Conservation (phyloP, 169 alveolate species). For the Babesia bigemina region DNA sequence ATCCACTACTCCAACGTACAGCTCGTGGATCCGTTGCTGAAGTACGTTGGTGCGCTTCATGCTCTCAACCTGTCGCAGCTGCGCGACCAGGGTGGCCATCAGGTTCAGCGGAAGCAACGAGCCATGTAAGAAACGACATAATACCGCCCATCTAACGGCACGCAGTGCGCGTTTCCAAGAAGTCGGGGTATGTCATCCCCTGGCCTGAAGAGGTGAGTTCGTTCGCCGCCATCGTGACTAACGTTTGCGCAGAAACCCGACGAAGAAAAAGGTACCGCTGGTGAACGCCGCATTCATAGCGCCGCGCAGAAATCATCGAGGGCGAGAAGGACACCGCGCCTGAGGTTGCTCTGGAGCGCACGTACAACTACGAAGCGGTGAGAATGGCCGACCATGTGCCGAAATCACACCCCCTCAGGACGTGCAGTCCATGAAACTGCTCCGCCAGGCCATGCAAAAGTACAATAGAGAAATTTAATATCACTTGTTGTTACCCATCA, state of each 20-base stretch:
- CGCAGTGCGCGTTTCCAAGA: conserved; percentile 83
- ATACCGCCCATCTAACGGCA: conserved; percentile 6
- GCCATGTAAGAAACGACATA: conserved; percentile 54
- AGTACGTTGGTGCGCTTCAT: conserved; percentile 26
- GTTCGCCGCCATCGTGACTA: background rate
- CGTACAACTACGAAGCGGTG: conserved; percentile 80
- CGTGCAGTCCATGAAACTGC: conserved; percentile 70
- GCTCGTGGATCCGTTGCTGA: conserved; percentile 82
- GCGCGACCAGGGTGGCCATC: conserved; percentile 74
- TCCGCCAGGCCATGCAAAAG: conserved; percentile 76
- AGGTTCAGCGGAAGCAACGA: conserved; percentile 67
- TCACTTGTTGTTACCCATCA: conserved; percentile 59
- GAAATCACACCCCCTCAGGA: conserved; percentile 36
- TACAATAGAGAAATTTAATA: conserved; percentile 71
- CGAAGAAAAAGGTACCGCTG: conserved; percentile 63
- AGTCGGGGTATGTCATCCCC: conserved; percentile 86
- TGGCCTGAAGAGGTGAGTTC: conserved; percentile 81
- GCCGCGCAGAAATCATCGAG: conserved; percentile 18
- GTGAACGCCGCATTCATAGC: background rate
- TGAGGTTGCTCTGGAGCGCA: conserved; percentile 81
- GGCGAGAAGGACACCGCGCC: conserved; percentile 86
- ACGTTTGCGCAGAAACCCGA: conserved; percentile 65
- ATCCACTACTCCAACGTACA: conserved; percentile 88
- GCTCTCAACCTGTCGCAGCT: conserved; percentile 10
- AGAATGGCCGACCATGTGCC: background rate